phyloP scores from a whole-genome alignment of 73 alveolate genomes.

The Durusdinium trenchii region DNA sequence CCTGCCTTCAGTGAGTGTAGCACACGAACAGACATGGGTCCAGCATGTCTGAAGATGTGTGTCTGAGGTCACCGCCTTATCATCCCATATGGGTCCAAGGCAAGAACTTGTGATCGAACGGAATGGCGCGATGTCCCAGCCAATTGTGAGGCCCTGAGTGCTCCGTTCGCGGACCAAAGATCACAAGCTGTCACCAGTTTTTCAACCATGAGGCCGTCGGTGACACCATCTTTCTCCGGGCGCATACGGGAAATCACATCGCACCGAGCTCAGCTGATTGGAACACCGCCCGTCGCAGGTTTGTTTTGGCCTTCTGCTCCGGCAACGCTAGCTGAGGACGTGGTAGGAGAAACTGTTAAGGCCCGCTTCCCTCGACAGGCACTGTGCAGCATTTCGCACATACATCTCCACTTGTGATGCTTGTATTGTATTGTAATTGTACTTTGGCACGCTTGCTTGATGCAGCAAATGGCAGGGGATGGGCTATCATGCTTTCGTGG shows the following conservation, averaged over 20 bases:
- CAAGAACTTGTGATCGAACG: slow-evolving; percentile 69
- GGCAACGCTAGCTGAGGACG: slow-evolving; percentile 7
- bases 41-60: slow-evolving; percentile 18
- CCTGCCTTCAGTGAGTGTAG: not conserved
- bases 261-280: not conserved
- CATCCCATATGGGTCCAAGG: slow-evolving; percentile 59
- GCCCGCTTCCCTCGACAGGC: slow-evolving; percentile 84
- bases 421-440: no score
- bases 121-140: slow-evolving; percentile 48
- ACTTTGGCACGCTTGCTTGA: not conserved
- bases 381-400: not conserved
- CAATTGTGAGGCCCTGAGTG: not conserved
- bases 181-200: no score
- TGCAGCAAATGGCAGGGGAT: slow-evolving; percentile 30
- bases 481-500: slow-evolving; percentile 87
- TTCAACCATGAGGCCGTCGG: slow-evolving; percentile 34
- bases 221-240: slow-evolving; percentile 73
- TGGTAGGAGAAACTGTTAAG: slow-evolving; percentile 78
- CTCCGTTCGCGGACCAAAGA: no score
- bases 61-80: not conserved
- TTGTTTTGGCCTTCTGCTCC: not conserved
- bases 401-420: not conserved
- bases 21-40: not conserved
- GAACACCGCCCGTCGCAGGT: not conserved
- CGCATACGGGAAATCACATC: slow-evolving; percentile 81